phyloP scores from a whole-genome alignment of 2,329 filamentous ascomycete genomes.

The Bipolaris cookei region DNA sequence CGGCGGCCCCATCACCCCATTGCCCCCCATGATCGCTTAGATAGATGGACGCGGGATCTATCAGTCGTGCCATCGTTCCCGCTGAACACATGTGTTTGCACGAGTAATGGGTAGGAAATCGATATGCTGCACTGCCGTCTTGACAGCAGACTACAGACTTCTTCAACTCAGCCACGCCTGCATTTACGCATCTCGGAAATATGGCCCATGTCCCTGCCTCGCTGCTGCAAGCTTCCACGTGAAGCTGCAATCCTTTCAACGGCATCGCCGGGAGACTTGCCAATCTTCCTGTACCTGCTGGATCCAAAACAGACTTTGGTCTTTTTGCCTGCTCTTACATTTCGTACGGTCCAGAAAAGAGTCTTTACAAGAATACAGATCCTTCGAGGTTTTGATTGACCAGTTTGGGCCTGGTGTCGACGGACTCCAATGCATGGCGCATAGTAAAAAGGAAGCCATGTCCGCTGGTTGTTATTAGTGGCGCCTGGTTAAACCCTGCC shows the following conservation, averaged over 20 bases:
- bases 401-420: not conserved
- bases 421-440: not conserved
- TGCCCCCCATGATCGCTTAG: not conserved
- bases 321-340: not conserved
- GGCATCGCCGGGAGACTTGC: not conserved
- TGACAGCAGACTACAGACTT: not conserved
- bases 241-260: too few species aligned
- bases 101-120: slow-evolving; percentile 1
- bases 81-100: not conserved
- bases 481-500: slow-evolving; percentile 5
- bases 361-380: not conserved
- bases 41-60: not conserved
- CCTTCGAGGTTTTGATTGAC: slow-evolving; percentile 4
- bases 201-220: not conserved
- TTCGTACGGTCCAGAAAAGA: not conserved
- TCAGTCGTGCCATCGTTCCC: not conserved
- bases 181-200: not conserved
- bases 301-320: not conserved
- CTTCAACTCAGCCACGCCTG: not conserved
- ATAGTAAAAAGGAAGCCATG: slow-evolving; percentile 3
- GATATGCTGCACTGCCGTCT: not conserved
- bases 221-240: not conserved
- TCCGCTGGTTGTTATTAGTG: slow-evolving; percentile 5
- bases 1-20: not conserved
- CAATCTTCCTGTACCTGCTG: not conserved